Conservation (phyloP, 2,329 filamentous ascomycete genomes). For the Ascocoryne sarcoides region DNA sequence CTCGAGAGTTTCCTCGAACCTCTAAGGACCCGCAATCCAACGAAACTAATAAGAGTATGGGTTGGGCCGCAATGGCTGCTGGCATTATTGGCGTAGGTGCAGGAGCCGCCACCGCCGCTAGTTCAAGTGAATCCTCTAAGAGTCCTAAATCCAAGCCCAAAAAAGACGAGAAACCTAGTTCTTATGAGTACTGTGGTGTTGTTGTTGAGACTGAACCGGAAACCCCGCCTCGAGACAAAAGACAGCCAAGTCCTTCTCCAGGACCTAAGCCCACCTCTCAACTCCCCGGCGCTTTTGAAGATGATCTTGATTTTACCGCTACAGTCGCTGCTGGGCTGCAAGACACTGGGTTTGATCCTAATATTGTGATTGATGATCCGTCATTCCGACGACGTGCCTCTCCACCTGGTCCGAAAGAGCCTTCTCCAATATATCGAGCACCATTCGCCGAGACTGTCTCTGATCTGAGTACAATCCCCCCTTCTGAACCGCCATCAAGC, state of each 20-base stretch:
- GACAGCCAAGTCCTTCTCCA: slow-evolving; percentile 35
- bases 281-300: slow-evolving; percentile 57
- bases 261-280: slow-evolving; percentile 47
- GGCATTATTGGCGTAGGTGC: slow-evolving; percentile 37
- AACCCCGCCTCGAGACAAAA: slow-evolving; percentile 12
- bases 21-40: slow-evolving; percentile 20
- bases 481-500: neutral
- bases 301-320: slow-evolving; percentile 62
- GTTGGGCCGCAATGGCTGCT: slow-evolving; percentile 45
- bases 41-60: slow-evolving; percentile 21
- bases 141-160: slow-evolving; percentile 6
- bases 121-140: slow-evolving; percentile 18
- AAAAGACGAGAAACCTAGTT: neutral
- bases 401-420: slow-evolving; percentile 50
- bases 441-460: slow-evolving; percentile 42
- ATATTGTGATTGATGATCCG: slow-evolving; percentile 60
- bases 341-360: slow-evolving; percentile 61
- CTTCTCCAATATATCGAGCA: slow-evolving; percentile 35
- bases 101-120: slow-evolving; percentile 23
- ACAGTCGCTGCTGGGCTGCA: slow-evolving; percentile 59
- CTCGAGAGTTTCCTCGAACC: slow-evolving; percentile 29
- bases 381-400: slow-evolving; percentile 55
- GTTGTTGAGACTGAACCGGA: slow-evolving; percentile 18
- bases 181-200: neutral
- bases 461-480: slow-evolving; percentile 30